Evolutionary conservation across 179 eudicot species (phyloP), one percentile per base, ranked within the genome.

Genomic region (Sideroxylon spinosum): DNA sequence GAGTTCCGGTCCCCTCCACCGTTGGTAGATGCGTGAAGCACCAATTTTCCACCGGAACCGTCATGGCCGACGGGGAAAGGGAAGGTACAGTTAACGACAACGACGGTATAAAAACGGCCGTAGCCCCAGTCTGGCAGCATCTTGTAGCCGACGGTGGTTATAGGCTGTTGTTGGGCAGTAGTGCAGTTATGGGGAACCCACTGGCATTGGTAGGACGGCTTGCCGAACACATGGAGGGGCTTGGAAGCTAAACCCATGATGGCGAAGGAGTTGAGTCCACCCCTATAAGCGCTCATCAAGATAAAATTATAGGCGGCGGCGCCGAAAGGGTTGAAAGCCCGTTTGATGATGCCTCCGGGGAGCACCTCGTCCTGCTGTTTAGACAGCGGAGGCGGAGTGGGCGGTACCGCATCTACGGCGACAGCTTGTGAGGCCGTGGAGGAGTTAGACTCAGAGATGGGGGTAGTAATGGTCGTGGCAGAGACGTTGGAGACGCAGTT

Each of bases 41-140:
- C 69, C 16, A 94, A 86, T 5, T 76, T 79, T 0, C 97, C 98
- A 23, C 94, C 98, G 0, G 81, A 4, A 0, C 80, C 64, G 66
- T 78, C 82, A 17, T 37, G 29, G 23, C 79, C 84, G 32, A 80
- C 77, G 11, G 83, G 65, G 50, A 46, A 10, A 0, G 91, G 83
- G 81, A 94, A 94, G 12, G 94, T 91, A 80, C 98, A 94, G 80
- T 89, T 94, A 44, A 94, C 61, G 10, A 94, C 92, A 0, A 94
- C 82, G 26, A 85, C 86, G 9, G 95, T 88, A 84, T 92, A 92
- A 14, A 92, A 90, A 46, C 92, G 88, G 59, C 95, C 97, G 83
- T 81, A 92, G 17, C 98, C 97, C 95, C 97, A 94, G 64, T 94
- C 97, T 0, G 97, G 92, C 26, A 94, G 90, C 64, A 89, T 84